Evolutionary conservation across 2,329 filamentous ascomycete genomes (phyloP).

Genomic region (Ambrosiella cleistominuta): DNA sequence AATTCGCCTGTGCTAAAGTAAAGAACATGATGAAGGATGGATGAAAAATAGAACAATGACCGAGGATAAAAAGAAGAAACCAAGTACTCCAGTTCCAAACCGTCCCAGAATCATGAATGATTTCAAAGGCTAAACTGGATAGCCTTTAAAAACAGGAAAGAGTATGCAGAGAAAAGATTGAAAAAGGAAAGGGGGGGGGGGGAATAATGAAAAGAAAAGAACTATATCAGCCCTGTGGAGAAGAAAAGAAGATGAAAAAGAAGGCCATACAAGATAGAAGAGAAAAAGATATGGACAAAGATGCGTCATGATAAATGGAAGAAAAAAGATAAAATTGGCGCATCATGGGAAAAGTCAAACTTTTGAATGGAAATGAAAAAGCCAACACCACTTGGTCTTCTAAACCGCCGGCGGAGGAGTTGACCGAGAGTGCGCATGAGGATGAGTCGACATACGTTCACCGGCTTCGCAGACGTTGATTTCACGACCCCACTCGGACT

Average conservation of each 20-base stretch:
- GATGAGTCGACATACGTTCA: conserved; percentile 52
- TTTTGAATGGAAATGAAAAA: background rate
- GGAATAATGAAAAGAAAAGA: conserved; percentile 2
- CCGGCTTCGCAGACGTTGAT: conserved; percentile 95
- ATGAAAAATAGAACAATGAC: conserved; percentile 3
- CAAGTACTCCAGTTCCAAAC: conserved; percentile 11
- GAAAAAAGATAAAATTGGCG: background rate
- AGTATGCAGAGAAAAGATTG: conserved; percentile 5
- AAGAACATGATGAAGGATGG: background rate
- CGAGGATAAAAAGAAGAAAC: conserved; percentile 10
- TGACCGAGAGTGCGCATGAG: conserved; percentile 12
- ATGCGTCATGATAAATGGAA: background rate
- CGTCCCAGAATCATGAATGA: conserved; percentile 12
- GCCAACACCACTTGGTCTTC: background rate
- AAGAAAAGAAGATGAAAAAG: background rate
- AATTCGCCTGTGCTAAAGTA: conserved; percentile 9
- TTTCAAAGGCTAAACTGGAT: conserved; percentile 6
- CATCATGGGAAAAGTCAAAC: background rate
- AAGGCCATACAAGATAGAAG: background rate
- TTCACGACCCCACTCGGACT: conserved; percentile 96
- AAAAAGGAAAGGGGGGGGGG: conserved; percentile 11
- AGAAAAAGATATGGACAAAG: background rate
- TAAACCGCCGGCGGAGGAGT: too few species aligned
- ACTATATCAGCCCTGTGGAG: background rate
- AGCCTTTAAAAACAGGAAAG: conserved; percentile 16